These are phyloP conservation scores for Bonia amplexicaulis DNA, from an alignment of 176 grass and related monocot genomes.

Conservation along the genomic window DNA sequence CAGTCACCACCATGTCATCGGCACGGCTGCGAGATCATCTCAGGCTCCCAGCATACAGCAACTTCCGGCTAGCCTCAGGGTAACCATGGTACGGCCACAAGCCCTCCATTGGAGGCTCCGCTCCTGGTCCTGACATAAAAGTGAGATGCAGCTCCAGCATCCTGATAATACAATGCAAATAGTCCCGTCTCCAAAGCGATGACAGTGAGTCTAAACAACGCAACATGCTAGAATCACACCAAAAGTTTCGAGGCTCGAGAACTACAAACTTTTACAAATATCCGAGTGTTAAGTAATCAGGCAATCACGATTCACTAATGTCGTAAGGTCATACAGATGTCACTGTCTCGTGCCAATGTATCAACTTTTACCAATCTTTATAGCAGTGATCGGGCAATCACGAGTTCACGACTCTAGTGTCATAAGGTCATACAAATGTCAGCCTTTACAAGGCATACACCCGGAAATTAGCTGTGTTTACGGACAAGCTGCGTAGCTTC, in stretches of 20 bases:
- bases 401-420: not conserved
- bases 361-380: no score
- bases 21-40: no score
- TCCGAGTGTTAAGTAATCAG: not conserved
- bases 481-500: conserved; percentile 2
- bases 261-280: not conserved
- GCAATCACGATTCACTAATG: not conserved
- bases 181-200: not conserved
- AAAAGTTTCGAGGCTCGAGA: not conserved
- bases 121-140: not conserved
- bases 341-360: no score
- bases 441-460: conserved; percentile 19
- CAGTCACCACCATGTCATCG: no score
- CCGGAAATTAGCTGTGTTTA: not conserved
- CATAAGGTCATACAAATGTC: not conserved
- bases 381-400: not conserved
- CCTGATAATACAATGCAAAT: not conserved
- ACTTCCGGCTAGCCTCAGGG: no score
- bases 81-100: not conserved
- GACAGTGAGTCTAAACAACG: not conserved
- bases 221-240: not conserved
- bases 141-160: not conserved
- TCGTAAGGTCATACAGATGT: not conserved
- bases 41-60: no score
- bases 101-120: not conserved